Conservation (phyloP, 2,329 filamentous ascomycete genomes). For the Bipolaris cookei region DNA sequence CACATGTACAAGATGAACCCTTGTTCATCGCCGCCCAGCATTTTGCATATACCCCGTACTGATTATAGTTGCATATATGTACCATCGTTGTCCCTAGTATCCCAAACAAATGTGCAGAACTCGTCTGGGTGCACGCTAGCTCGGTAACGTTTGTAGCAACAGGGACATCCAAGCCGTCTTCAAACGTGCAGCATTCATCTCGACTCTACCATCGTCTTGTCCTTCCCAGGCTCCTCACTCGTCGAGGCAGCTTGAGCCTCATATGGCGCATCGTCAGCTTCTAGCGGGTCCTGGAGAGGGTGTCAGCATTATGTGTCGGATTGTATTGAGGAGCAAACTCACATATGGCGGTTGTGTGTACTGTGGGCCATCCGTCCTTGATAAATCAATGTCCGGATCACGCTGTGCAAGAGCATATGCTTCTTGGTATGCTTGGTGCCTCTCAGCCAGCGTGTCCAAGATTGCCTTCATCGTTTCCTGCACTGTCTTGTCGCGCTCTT, state of each 20-base stretch:
- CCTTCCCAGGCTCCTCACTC: slow-evolving; percentile 5
- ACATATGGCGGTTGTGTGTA: slow-evolving; percentile 38
- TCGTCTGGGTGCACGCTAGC: background rate
- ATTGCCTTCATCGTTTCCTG: slow-evolving; percentile 79
- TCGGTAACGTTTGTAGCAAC: background rate
- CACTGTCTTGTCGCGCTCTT: slow-evolving; percentile 70
- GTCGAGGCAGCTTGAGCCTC: slow-evolving; percentile 7
- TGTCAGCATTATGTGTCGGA: slow-evolving; percentile 10
- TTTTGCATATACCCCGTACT: too few species aligned
- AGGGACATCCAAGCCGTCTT: background rate
- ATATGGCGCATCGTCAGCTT: slow-evolving; percentile 21
- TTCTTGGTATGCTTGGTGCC: slow-evolving; percentile 87
- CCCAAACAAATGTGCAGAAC: background rate
- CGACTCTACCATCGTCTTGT: slow-evolving; percentile 9
- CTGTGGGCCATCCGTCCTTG: slow-evolving; percentile 32
- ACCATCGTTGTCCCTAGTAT: background rate
- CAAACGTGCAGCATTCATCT: slow-evolving; percentile 21
- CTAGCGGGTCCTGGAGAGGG: slow-evolving; percentile 25
- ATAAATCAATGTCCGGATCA: slow-evolving; percentile 55
- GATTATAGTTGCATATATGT: background rate
- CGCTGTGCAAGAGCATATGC: slow-evolving; percentile 65
- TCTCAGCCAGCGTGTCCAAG: slow-evolving; percentile 83
- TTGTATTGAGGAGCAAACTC: slow-evolving; percentile 1
- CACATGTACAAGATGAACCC: background rate
- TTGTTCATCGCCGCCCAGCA: too few species aligned